Base-by-base conservation (phyloP, 106 monocot genomes). In the Acorus calamus region DNA sequence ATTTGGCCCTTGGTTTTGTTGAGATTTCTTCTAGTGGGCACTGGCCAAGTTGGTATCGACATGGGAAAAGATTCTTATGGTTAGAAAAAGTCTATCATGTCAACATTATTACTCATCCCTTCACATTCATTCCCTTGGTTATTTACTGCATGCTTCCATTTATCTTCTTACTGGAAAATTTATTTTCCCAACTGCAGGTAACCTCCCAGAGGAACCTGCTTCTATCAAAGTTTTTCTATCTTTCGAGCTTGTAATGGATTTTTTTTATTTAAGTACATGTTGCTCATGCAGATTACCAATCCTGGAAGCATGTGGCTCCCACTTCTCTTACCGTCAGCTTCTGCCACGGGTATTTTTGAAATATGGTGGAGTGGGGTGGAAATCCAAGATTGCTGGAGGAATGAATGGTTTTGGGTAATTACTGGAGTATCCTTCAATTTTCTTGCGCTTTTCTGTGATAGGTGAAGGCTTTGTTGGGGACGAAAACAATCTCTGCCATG, bases 91-190 rank as follows among this genome's bases (percentile, higher is more conserved):
- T 73, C 12, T 56, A 57, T 28, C 69, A 68, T 55, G 48, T 78
- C 42, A 59, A 69, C 64, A 64, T 69, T 8, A 65, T 55, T 13
- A 45, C 65, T 55, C 73, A 73, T 58, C 78, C 78, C 28, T 44
- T 73, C 47, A 61, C 51, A 6, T 79, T 74, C 59, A 64, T 79
- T 74, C 74, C 79, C 7, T 53, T 70, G 12, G 60, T 69, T 65
- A 42, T 69, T 55, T 79, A 79, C 56, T 79, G 74, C 51, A 70
- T 56, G 3, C 44, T 78, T 49, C 78, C 78, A 49, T 73, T 46
- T 78, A 68, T 64, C 78, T 79, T 52, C 51, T 79, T 46, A 79
- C 65, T 5, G 79, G 73, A 46, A 73, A 69, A 51, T 79, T 69
- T 61, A 69, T 74, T 14, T 5, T 74, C 50, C 72, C 69, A 42